These are phyloP conservation scores for Tulasnella sp. DNA, from an alignment of 768 basidiomycete species.

Conservation along the genomic window DNA sequence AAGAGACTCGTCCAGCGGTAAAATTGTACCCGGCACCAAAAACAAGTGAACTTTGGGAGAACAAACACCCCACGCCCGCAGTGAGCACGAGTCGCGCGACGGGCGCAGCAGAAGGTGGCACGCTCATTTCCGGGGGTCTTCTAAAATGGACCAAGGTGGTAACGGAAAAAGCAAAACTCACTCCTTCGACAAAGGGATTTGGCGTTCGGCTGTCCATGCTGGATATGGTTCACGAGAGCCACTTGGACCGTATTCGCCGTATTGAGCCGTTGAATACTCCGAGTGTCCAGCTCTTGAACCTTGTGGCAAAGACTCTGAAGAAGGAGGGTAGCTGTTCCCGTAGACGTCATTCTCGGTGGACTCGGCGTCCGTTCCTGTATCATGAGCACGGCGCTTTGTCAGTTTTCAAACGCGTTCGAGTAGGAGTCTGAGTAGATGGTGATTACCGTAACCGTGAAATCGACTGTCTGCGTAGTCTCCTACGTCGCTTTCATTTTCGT, in stretches of 20 bases:
- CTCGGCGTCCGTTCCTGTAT: constrained; percentile 55
- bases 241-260: constrained; percentile 50
- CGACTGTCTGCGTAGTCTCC: constrained; percentile 58
- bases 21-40: background rate
- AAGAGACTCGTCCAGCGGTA: background rate
- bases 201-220: constrained; percentile 85
- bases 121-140: background rate
- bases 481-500: constrained; percentile 70
- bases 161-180: constrained; percentile 18
- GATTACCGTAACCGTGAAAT: constrained; percentile 54
- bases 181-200: constrained; percentile 96
- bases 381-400: background rate
- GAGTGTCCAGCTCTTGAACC: constrained; percentile 34
- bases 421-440: constrained; percentile 32
- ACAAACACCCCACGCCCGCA: background rate
- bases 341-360: constrained; percentile 65
- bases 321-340: constrained; percentile 59
- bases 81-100: background rate
- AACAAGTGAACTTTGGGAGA: background rate
- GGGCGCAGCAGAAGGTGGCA: background rate
- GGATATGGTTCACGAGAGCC: constrained; percentile 79
- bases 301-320: constrained; percentile 55
- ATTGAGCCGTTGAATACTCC: constrained; percentile 65
- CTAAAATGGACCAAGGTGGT: background rate
- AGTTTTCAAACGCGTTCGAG: constrained; percentile 51